Base-by-base conservation (phyloP, 176 grass and related monocot species). In the Bonia amplexicaulis region DNA sequence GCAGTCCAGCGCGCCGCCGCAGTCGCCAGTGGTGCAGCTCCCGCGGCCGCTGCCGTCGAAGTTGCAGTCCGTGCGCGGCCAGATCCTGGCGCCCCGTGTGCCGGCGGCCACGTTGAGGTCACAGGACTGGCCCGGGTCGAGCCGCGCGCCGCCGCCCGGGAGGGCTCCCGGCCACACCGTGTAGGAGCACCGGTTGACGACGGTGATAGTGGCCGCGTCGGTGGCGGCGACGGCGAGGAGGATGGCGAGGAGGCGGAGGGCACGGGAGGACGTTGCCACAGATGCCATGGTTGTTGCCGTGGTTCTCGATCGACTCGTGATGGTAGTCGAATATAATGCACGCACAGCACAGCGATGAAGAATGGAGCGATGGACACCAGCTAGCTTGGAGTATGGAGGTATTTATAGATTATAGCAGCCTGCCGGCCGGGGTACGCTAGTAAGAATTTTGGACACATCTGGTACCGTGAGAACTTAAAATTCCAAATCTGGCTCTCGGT, bases 41-140 rank as follows among this genome's bases (percentile, higher is more conserved):
- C 92, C 89, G 0, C 73, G 84, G 46, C 89, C 86, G 60, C 39
- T 78, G 26, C 63, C 71, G 74, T 94, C 83, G 49, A 94, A 91
- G 17, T 6, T 65, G 78, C 89, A 97, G 2, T 82, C 89, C 0
- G 94, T 97, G 22, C 85, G 89, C 3, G 77, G 86, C 91, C 94
- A 90, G 9, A 96, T 23, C 25, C 91, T 87, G 29, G 71, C 86
- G 14, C 23, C 41, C 4, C 58, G 39, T 0, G 91, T 93, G 31
- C 80, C 84, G 1, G 75, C 47, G 4, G 66, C 35, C 3, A 92
- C 17, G 72, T 39, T 17, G 12, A 92, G 1, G 3, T 17, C 31
- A 90, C 90, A 95, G 31, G 85, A 63, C 54, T 80, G 2, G 0
- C 90, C 90, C 0, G 74, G 71, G 71, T 87, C 79, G 6, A 93